A percentile compares a stretch with the other conserved stretches of the same genome.
Conservation (phyloP, 352 stramenopile genomes). For the Phytophthora aleatoria region DNA sequence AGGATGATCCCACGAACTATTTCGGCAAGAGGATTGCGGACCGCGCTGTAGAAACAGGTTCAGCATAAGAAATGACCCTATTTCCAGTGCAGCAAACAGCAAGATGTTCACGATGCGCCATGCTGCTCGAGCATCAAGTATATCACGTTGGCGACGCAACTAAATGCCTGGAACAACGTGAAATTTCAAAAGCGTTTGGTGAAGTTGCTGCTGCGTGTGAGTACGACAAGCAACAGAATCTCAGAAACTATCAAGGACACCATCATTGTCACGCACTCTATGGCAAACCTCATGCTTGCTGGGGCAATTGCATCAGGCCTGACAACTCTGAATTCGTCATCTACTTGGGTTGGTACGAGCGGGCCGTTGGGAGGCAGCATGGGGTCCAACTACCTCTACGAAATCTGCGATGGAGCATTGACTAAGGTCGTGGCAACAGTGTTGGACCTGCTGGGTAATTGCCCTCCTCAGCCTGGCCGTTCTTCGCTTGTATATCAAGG, state of each 20-base stretch:
- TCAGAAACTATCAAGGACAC: slow-evolving; percentile 46
- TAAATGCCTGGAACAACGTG: slow-evolving; percentile 49
- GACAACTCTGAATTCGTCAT: slow-evolving; percentile 23
- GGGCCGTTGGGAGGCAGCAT: slow-evolving; percentile 41
- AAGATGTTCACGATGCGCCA: slow-evolving; percentile 28
- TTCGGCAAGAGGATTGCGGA: slow-evolving; percentile 48
- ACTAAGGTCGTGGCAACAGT: slow-evolving; percentile 27
- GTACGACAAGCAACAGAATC: slow-evolving; percentile 25
- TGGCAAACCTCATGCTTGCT: slow-evolving; percentile 53
- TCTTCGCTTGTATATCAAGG: neutral
- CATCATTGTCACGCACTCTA: slow-evolving; percentile 61
- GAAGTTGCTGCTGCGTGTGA: slow-evolving; percentile 15
- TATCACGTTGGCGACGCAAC: slow-evolving; percentile 43
- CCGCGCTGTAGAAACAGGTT: neutral
- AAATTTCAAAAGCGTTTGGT: neutral
- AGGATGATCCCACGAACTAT: slow-evolving; percentile 26
- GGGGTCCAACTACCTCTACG: slow-evolving; percentile 39
- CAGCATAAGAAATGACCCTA: no score
- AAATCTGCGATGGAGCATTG: slow-evolving; percentile 33
- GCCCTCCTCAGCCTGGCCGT: slow-evolving; percentile 17
- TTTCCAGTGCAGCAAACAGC: no score
- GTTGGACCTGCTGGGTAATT: slow-evolving; percentile 36
- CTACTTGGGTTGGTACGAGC: slow-evolving; percentile 37
- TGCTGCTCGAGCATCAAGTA: slow-evolving; percentile 62
- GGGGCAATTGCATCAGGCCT: slow-evolving; percentile 35